phyloP scores from a whole-genome alignment of 2,329 filamentous ascomycete genomes.

The Tympanopsis confertula region DNA sequence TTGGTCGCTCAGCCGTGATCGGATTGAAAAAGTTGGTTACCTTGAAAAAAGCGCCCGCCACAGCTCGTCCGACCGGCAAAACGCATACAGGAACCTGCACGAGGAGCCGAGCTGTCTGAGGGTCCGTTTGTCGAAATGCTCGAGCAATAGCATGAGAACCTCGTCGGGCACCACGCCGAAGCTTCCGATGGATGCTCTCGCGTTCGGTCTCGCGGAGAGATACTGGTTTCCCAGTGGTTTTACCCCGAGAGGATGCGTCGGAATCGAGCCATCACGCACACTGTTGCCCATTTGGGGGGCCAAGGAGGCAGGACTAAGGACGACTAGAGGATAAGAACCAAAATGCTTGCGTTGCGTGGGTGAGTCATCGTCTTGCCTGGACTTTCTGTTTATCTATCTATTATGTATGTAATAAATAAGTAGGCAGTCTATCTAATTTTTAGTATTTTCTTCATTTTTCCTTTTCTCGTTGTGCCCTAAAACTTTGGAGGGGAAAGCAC shows the following conservation, averaged over 20 bases:
- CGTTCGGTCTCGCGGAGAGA: conserved; percentile 52
- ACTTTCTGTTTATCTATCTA: too few relatives aligned
- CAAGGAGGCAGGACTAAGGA: too few relatives aligned
- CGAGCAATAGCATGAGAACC: conserved; percentile 62
- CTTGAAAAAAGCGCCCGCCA: conserved; percentile 78
- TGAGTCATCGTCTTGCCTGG: too few relatives aligned
- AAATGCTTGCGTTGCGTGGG: too few relatives aligned
- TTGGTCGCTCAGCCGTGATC: background rate
- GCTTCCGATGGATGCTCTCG: conserved; percentile 52
- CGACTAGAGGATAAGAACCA: too few relatives aligned
- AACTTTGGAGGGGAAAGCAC: too few relatives aligned
- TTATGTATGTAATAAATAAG: too few relatives aligned
- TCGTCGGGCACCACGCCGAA: conserved; percentile 71
- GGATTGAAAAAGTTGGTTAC: conserved; percentile 51
- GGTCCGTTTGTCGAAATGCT: conserved; percentile 54
- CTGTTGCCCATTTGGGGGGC: too few relatives aligned
- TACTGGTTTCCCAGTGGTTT: conserved; percentile 79
- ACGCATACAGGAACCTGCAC: conserved; percentile 79
- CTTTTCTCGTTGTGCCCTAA: too few relatives aligned
- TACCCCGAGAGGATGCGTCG: conserved; percentile 69
- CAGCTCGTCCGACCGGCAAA: conserved; percentile 71
- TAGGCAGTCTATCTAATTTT: too few relatives aligned
- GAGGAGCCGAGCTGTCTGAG: conserved; percentile 61
- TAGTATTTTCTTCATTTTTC: too few relatives aligned
- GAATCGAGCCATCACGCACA: conserved; percentile 48